Conservation (phyloP, 2,329 filamentous ascomycete species). For the Shiraia sp. region DNA sequence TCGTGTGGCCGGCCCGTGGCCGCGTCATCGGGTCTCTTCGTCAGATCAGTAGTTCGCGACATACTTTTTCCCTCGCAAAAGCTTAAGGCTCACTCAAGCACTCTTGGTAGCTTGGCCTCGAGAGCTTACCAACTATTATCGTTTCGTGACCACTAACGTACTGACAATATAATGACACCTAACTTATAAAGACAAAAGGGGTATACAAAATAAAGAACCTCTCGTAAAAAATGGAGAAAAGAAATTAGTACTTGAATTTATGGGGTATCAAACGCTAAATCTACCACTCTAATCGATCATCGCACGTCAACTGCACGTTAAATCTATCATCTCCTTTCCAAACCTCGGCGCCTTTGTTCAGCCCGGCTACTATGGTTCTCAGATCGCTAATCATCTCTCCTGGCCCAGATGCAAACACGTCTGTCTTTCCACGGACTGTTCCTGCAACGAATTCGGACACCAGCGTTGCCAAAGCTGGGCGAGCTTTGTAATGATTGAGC, state of each 20-base stretch:
- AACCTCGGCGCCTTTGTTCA: conserved; percentile 36
- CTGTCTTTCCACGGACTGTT: conserved; percentile 27
- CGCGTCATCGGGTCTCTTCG: too few relatives aligned
- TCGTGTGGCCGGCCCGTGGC: too few relatives aligned
- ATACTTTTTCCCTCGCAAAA: too few relatives aligned
- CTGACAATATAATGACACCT: too few relatives aligned
- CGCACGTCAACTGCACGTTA: conserved; percentile 38
- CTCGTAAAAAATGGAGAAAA: neutral
- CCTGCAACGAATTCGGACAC: conserved; percentile 30
- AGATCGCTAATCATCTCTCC: conserved; percentile 40
- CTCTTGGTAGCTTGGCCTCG: too few relatives aligned
- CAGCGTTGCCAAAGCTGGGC: conserved; percentile 22
- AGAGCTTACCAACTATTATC: too few relatives aligned
- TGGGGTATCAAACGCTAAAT: conserved; percentile 27
- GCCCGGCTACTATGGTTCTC: conserved; percentile 32
- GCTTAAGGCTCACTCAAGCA: too few relatives aligned
- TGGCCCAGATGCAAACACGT: conserved; percentile 40
- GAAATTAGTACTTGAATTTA: too few relatives aligned
- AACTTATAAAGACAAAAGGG: too few relatives aligned
- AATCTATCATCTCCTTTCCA: conserved; percentile 37
- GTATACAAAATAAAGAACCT: neutral
- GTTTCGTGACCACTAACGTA: too few relatives aligned
- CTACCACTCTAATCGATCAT: conserved; percentile 40
- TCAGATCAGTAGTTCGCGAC: too few relatives aligned
- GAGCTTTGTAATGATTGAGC: conserved; percentile 29